phyloP scores from a whole-genome alignment of 352 stramenopile species.

The Pythium utonaiense region DNA sequence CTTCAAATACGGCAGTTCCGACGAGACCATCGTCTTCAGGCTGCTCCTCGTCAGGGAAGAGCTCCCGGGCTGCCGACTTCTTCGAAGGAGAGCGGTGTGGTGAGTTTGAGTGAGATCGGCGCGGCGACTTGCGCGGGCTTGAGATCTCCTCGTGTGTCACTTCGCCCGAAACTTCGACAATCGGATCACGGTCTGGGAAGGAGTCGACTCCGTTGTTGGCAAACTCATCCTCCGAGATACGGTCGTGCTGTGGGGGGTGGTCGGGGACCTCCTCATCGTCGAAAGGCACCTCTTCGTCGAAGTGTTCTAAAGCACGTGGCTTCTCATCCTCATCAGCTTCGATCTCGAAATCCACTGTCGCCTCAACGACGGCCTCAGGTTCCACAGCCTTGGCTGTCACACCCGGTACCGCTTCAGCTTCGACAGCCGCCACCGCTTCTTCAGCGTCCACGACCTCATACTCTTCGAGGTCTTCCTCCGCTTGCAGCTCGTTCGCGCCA shows the following conservation, averaged over 20 bases:
- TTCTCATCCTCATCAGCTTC: not conserved
- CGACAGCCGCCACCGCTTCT: not conserved
- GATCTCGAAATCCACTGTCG: not conserved
- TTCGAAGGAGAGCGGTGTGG: not conserved
- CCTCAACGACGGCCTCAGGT: not conserved
- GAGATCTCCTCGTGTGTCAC: constrained; percentile 18
- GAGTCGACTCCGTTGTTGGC: not conserved
- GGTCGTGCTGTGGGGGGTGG: not conserved
- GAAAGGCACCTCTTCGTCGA: not conserved
- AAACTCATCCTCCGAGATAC: constrained; percentile 11
- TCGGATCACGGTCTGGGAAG: constrained; percentile 16
- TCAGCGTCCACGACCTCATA: constrained; percentile 1
- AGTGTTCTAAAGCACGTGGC: not conserved
- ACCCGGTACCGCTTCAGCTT: not conserved
- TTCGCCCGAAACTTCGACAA: constrained; percentile 23
- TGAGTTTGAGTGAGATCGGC: constrained; percentile 4
- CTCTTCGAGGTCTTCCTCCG: not conserved
- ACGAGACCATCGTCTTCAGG: not conserved
- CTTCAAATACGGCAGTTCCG: constrained; percentile 9
- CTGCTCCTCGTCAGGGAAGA: constrained; percentile 11
- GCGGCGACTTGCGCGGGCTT: constrained; percentile 6
- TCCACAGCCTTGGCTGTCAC: not conserved
- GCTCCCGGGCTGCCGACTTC: constrained; percentile 8
- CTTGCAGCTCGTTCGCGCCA: constrained; percentile 1
- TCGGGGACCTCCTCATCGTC: not conserved